phyloP scores from a whole-genome alignment of 116 monocot genomes.

The Papilionanthe hybrid region DNA sequence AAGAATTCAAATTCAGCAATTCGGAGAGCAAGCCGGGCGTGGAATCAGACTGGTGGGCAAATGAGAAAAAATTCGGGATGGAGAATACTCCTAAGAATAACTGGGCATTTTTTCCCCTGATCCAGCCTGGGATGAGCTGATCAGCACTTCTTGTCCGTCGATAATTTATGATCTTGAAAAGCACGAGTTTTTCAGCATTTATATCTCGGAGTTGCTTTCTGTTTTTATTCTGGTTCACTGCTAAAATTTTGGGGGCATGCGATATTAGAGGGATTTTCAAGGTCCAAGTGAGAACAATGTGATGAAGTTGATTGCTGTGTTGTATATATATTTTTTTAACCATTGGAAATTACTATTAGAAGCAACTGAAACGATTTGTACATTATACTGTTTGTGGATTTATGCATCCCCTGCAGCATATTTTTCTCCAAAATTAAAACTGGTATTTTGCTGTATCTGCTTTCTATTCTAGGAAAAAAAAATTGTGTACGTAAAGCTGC shows the following conservation, averaged over 20 bases:
- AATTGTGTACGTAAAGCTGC: no score
- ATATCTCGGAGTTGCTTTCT: not conserved
- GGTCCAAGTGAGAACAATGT: not conserved
- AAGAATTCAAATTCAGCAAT: constrained; percentile 44
- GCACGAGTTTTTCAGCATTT: not conserved
- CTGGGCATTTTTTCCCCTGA: constrained; percentile 46
- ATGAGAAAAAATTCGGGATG: constrained; percentile 27
- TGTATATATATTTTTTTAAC: constrained; percentile 1
- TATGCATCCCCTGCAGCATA: not conserved
- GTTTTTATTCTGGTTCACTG: not conserved
- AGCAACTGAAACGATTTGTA: not conserved
- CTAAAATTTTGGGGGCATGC: not conserved
- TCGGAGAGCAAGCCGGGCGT: constrained; percentile 17
- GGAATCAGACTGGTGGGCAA: constrained; percentile 41
- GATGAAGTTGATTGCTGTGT: not conserved
- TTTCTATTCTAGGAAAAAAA: no score
- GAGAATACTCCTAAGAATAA: constrained; percentile 15
- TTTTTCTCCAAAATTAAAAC: not conserved
- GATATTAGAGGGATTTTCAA: not conserved
- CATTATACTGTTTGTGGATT: not conserved
- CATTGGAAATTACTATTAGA: not conserved
- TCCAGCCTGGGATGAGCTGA: constrained; percentile 34
- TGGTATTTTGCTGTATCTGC: not conserved
- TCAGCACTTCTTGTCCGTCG: not conserved
- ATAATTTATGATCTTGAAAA: not conserved